Percentiles rank a stretch among this genome's conserved stretches.
Conservation (phyloP, 345 rosid species). For the Euphorbia tirucalli region DNA sequence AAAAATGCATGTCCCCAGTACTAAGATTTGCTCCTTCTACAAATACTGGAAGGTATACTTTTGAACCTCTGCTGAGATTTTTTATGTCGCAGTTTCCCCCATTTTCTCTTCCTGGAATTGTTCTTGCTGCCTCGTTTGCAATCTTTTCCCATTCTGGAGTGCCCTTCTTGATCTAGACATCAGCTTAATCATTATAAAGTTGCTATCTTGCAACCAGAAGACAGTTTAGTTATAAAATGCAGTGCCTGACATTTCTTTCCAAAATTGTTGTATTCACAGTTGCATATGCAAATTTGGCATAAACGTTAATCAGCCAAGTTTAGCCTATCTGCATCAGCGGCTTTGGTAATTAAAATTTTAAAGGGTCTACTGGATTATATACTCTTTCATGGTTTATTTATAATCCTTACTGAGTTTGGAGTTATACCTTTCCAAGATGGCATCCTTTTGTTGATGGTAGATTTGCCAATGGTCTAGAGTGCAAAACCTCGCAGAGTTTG, state of each 20-base stretch:
- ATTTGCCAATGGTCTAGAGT: conserved; percentile 72
- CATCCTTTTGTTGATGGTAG: conserved; percentile 75
- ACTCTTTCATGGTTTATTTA: neutral
- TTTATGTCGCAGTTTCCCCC: conserved; percentile 97
- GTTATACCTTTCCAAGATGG: conserved; percentile 59
- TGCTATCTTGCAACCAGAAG: neutral
- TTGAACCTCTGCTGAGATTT: conserved; percentile 84
- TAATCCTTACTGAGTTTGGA: neutral
- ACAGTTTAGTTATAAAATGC: conserved; percentile 1
- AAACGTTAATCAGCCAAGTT: neutral
- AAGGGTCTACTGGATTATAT: neutral
- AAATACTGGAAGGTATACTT: conserved; percentile 79
- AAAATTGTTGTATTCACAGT: neutral
- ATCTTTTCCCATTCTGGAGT: conserved; percentile 79
- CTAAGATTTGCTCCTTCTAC: conserved; percentile 90
- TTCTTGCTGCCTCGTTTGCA: conserved; percentile 73
- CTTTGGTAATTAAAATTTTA: neutral
- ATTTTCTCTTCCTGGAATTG: conserved; percentile 89
- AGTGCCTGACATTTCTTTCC: neutral
- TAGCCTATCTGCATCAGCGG: neutral
- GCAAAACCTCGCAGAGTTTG: conserved; percentile 75
- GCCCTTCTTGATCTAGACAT: conserved; percentile 54
- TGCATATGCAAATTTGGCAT: neutral
- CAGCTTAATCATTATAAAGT: conserved; percentile 8
- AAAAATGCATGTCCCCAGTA: conserved; percentile 94